Evolutionary conservation across 805 yeast genomes (phyloP).

Genomic region (Lachancea meyersii): DNA sequence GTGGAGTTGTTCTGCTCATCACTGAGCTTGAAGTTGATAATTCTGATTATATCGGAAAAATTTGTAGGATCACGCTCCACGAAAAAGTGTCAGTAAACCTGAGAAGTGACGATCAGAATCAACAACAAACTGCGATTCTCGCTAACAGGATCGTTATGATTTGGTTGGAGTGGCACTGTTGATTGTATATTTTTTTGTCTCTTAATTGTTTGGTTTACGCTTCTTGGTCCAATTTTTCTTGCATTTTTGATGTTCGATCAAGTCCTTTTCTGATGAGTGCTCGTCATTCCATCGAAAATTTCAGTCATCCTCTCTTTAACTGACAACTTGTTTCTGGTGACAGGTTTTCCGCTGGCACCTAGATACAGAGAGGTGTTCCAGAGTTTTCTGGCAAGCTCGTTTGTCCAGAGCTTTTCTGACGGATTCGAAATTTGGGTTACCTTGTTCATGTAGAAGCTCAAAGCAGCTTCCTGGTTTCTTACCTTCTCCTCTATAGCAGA

Average conservation of each 20-base stretch:
- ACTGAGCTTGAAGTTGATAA: neutral
- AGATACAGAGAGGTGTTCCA: slow-evolving; percentile 26
- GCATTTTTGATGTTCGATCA: neutral
- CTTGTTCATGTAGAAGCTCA: slow-evolving; percentile 13
- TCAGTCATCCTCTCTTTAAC: slow-evolving; percentile 30
- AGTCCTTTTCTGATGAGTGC: neutral
- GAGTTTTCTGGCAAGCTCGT: slow-evolving; percentile 17
- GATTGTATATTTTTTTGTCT: no score
- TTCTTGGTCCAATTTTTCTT: no score
- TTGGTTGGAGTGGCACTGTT: no score
- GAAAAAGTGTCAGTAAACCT: no score
- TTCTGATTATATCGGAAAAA: neutral
- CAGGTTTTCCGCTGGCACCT: slow-evolving; percentile 26
- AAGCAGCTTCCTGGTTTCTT: slow-evolving; percentile 17
- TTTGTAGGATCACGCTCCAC: neutral
- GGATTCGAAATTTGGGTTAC: slow-evolving; percentile 21
- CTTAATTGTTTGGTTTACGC: no score
- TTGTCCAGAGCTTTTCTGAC: slow-evolving; percentile 28
- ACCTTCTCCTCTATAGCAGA: slow-evolving; percentile 20
- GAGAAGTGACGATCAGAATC: no score
- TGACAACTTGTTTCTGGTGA: slow-evolving; percentile 20
- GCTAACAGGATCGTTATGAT: no score
- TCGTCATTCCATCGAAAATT: slow-evolving; percentile 12
- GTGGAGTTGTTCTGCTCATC: neutral
- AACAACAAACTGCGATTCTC: no score